Conservation (phyloP, 441 rosid genomes). For the Pelargonium myrrhifolium region DNA sequence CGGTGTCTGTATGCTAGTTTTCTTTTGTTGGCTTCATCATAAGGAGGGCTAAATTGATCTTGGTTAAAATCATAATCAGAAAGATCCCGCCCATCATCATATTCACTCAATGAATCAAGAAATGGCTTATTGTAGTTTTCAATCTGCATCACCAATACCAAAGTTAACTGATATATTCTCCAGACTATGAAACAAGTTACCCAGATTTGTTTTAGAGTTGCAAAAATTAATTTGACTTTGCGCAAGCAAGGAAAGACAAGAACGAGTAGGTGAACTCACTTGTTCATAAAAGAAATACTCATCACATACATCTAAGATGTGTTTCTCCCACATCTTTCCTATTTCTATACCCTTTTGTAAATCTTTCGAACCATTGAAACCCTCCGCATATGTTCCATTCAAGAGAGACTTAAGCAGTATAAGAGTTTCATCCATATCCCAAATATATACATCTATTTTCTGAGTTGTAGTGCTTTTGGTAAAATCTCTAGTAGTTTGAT, state of each 20-base stretch:
- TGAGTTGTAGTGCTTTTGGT: slow-evolving; percentile 18
- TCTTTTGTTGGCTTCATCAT: slow-evolving; percentile 51
- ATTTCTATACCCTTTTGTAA: slow-evolving; percentile 56
- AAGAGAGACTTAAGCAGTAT: slow-evolving; percentile 78
- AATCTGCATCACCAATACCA: slow-evolving; percentile 37
- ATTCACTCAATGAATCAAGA: slow-evolving; percentile 52
- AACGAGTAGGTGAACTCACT: slow-evolving; percentile 29
- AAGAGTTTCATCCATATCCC: slow-evolving; percentile 98
- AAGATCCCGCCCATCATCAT: slow-evolving; percentile 69
- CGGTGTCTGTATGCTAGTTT: slow-evolving; percentile 77
- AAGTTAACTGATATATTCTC: background rate
- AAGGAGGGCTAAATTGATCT: slow-evolving; percentile 54
- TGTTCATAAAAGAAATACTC: slow-evolving; percentile 69
- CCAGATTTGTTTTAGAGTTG: background rate
- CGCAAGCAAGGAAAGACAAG: background rate
- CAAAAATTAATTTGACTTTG: background rate
- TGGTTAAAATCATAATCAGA: slow-evolving; percentile 42
- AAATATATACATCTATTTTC: slow-evolving; percentile 50
- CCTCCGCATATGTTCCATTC: slow-evolving; percentile 55
- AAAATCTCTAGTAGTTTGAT: slow-evolving; percentile 21
- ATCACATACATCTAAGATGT: slow-evolving; percentile 66
- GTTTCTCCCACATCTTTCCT: slow-evolving; percentile 77
- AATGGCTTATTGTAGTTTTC: slow-evolving; percentile 78
- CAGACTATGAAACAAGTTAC: slow-evolving; percentile 5
- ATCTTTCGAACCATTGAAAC: slow-evolving; percentile 54